Conservation (phyloP, 2,329 filamentous ascomycete genomes). For the Neofusicoccum umdonicola region DNA sequence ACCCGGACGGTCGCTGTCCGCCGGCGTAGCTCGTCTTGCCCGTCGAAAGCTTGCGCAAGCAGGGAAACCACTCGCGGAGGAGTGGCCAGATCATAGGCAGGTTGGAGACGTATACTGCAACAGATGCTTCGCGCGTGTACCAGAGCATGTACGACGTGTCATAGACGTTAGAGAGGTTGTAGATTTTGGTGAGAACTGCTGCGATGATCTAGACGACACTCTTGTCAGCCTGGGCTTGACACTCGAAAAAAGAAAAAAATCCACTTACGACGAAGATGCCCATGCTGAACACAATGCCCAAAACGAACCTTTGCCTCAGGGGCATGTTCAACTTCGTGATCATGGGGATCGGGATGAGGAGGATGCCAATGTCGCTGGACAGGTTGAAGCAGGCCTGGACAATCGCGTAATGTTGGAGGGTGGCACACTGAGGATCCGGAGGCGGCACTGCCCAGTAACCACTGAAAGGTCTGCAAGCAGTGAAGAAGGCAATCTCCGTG, state of each 20-base stretch:
- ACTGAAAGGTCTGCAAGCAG: conserved; percentile 52
- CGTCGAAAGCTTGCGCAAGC: conserved; percentile 23
- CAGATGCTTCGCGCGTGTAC: conserved; percentile 55
- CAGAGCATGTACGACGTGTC: conserved; percentile 39
- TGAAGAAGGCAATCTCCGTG: conserved; percentile 56
- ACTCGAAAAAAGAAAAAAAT: conserved; percentile 37
- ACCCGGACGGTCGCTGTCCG: not conserved
- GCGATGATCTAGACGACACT: conserved; percentile 32
- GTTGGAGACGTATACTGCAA: conserved; percentile 55
- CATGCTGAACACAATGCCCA: conserved; percentile 51
- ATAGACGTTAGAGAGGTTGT: conserved; percentile 44
- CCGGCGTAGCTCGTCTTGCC: not conserved
- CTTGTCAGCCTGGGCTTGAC: not conserved
- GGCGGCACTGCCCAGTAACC: conserved; percentile 60
- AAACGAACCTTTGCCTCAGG: conserved; percentile 52
- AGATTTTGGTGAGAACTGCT: conserved; percentile 49
- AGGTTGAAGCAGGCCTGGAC: conserved; percentile 61
- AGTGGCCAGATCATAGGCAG: conserved; percentile 55
- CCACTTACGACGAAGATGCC: conserved; percentile 50
- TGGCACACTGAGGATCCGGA: conserved; percentile 55
- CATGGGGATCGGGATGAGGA: conserved; percentile 44
- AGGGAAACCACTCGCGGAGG: conserved; percentile 43
- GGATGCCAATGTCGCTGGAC: conserved; percentile 47
- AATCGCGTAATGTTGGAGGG: conserved; percentile 57
- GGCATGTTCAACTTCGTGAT: conserved; percentile 51